Conservation (phyloP, 768 basidiomycete genomes). For the Suillus occidentalis region DNA sequence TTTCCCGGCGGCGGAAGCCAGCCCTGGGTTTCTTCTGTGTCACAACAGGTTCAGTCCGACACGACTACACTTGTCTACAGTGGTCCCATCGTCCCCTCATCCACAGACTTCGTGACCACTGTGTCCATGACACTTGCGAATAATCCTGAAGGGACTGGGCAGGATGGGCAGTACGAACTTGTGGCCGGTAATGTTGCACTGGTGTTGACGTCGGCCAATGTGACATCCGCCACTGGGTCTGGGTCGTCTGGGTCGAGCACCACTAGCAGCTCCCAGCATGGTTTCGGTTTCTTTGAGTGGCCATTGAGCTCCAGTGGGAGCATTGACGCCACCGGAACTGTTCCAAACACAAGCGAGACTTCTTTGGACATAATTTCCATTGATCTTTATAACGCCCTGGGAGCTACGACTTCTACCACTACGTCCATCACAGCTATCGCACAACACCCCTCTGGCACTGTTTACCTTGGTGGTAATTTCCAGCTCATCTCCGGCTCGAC, state of each 20-base stretch:
- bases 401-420: conserved; percentile 39
- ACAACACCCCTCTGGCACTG: conserved; percentile 61
- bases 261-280: conserved; percentile 39
- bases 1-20: conserved; percentile 70
- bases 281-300: conserved; percentile 93
- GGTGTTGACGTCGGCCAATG: conserved; percentile 62
- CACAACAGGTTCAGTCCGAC: conserved; percentile 71
- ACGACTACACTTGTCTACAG: conserved; percentile 65
- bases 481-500: conserved; percentile 55
- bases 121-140: conserved; percentile 74
- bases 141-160: conserved; percentile 59
- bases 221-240: conserved; percentile 35
- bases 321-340: conserved; percentile 57
- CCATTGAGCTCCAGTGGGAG: conserved; percentile 46
- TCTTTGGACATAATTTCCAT: conserved; percentile 61
- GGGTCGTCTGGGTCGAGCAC: conserved; percentile 29
- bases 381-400: conserved; percentile 61
- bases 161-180: conserved; percentile 70
- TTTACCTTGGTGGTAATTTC: conserved; percentile 82
- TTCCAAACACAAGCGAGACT: conserved; percentile 74
- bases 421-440: conserved; percentile 53
- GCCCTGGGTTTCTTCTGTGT: conserved; percentile 68
- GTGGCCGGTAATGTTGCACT: conserved; percentile 89
- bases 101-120: conserved; percentile 68
- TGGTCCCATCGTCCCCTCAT: conserved; percentile 79